Evolutionary conservation across 2,329 filamentous ascomycete species (phyloP), one percentile per base, ranked within the genome.

Genomic region (Botryotinia globosa): DNA sequence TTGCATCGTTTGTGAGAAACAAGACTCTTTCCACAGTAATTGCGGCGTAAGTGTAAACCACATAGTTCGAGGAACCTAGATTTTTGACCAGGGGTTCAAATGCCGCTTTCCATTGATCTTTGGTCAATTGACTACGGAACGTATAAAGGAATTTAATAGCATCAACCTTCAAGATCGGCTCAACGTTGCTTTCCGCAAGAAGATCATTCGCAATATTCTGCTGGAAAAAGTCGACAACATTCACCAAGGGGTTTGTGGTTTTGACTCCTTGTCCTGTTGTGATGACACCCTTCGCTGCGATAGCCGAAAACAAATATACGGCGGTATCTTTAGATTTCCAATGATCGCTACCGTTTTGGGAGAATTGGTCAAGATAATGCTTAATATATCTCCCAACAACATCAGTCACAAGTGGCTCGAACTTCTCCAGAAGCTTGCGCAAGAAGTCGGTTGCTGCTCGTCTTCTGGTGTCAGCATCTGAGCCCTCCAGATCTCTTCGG

Each of bases 281-380:
- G 45, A 95, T 90, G 45, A 90, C 88, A 71, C 96, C 96, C 84
- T 97, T 97, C 58, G 94, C 94, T 25, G 96, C 96, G 77, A 98
- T 94, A 7, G 96, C 94, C 54, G 96, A 90, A 85, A 97, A 99
- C 25, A 99, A 89, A 80, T 98, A 98, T 73, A 98, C 91, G n/a
- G 96, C 96, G 0, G 95, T 98, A 80, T 99, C 96, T 84, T 99
- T 99, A 66, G 94, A 91, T 82, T 97, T 97, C 96, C 96, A 99
- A 81, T 97, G 94, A 29, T 87, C 84, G 22, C 84, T 82, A 59
- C 85, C 85, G 74, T 90, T 86, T 82, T 92, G 92, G 72, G 90
- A 87, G 79, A 94, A 94, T 71, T 92, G 87, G 51, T 85, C 83
- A 42, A 99, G 87, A 81, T 97, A 97, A 81, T 94, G 92, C 74